phyloP scores from a whole-genome alignment of 306 rosid genomes.

The Lupinus albus region DNA sequence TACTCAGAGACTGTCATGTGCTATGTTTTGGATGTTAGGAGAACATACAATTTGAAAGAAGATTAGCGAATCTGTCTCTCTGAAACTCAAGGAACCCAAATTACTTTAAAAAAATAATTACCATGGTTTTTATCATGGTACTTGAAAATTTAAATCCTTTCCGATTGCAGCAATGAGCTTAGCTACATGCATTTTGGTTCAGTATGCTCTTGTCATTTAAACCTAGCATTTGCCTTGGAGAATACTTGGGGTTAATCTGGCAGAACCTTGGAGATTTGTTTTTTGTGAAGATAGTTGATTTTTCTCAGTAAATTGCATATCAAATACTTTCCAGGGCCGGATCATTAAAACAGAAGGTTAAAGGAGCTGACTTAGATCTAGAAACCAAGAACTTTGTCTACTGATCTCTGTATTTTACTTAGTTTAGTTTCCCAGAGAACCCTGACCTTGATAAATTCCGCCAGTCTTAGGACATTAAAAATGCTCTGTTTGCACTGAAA shows the following conservation, averaged over 20 bases:
- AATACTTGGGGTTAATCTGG: slow-evolving; percentile 9
- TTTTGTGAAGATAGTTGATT: not conserved
- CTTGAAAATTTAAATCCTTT: not conserved
- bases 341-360: not conserved
- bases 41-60: too few relatives aligned
- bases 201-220: slow-evolving; percentile 12
- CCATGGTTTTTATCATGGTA: not conserved
- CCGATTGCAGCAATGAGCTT: slow-evolving; percentile 11
- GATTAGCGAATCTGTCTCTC: slow-evolving; percentile 18
- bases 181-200: slow-evolving; percentile 19
- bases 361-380: not conserved
- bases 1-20: slow-evolving; percentile 20
- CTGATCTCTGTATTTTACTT: slow-evolving; percentile 3
- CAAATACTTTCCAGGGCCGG: not conserved
- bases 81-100: slow-evolving; percentile 8
- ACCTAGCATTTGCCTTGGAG: not conserved
- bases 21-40: slow-evolving; percentile 32
- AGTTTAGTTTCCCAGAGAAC: not conserved
- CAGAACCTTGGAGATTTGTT: slow-evolving; percentile 11
- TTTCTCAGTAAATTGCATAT: slow-evolving; percentile 8
- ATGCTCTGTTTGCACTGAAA: not conserved
- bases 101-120: slow-evolving; percentile 11
- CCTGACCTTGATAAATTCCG: not conserved
- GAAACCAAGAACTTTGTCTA: slow-evolving; percentile 4
- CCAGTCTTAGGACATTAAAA: not conserved